Base-by-base conservation (phyloP, 768 basidiomycete genomes). In the Grammothele lineata region DNA sequence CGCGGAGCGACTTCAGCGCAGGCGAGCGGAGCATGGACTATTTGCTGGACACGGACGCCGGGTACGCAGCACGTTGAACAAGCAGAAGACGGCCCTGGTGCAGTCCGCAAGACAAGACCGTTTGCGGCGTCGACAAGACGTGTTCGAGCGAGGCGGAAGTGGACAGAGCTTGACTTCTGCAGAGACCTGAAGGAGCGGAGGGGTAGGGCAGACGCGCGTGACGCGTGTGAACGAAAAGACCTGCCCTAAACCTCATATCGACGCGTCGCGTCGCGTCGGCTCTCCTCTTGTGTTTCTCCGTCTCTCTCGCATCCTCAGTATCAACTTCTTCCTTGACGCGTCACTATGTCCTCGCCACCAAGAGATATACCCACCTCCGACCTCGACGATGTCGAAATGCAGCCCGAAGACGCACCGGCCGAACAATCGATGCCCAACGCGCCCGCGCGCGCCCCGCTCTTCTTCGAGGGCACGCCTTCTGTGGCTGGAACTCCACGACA, bases 381-480 rank as follows among this genome's bases (percentile, higher is more conserved):
- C 30, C 44, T 58, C 4, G 58, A 57, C 12, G 65, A 66, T 45
- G 59, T 55, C 12, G 57, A 61, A 0, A 64, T 63, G 62, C 54
- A 57, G 32, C 58, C 60, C 19, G 47, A 48, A 19, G 55, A 47
- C 14, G 15, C 41, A 7, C 39, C 37, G 5, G 37, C 26, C 19
- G 56, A 47, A 26, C 59, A 54, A 30, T 55, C 58, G 14, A 57
- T 59, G 45, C 59, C 57, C 8, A 55, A 62, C 47, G 65, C 59
- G 19, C 62, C 59, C 15, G 48, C 53, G 15, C 45, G 54, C 26
- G 50, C 62, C 24, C 64, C 66, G 1, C 60, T 68, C 19, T 68
- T 68, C 49, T 47, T 64, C 11, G 53, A 63, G 3, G 56, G 58
- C 7, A 64, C 65, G 0, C 66, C 66, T 3, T 63, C 62, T 0